phyloP scores from a whole-genome alignment of 1,284 basidiomycete genomes.

The Golubevia sp. region DNA sequence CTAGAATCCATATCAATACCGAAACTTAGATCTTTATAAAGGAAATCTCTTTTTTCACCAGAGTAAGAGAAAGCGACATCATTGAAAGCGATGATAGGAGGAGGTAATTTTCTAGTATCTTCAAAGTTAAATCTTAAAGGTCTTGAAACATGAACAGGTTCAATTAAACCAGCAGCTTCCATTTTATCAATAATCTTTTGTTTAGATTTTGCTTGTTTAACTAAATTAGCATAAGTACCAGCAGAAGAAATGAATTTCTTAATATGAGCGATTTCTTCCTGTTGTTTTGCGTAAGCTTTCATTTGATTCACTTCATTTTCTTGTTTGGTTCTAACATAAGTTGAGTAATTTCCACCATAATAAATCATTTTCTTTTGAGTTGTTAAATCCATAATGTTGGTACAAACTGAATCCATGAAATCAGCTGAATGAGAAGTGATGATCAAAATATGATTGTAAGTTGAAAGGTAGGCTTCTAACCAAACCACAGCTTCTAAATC shows the following conservation, averaged over 20 bases:
- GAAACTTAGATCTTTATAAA: conserved; percentile 86
- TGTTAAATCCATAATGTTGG: conserved; percentile 97
- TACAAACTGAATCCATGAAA: conserved; percentile 86
- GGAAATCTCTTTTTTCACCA: conserved; percentile 81
- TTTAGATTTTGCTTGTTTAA: conserved; percentile 98
- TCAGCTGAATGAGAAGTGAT: conserved; percentile 96
- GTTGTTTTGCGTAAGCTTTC: conserved; percentile 98
- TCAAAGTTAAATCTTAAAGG: conserved; percentile 93
- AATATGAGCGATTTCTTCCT: conserved; percentile 97
- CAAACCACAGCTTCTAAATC: conserved; percentile 97
- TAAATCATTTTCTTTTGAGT: conserved; percentile 78
- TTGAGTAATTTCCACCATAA: conserved; percentile 96
- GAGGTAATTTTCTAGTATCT: conserved; percentile 88
- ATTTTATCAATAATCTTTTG: conserved; percentile 99
- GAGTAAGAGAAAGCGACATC: conserved; percentile 94
- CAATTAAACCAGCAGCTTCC: conserved; percentile 97
- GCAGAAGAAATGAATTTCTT: conserved; percentile 96
- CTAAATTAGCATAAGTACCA: conserved; percentile 97
- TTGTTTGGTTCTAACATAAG: conserved; percentile 89
- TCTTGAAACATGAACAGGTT: conserved; percentile 78
- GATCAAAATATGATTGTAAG: conserved; percentile 97
- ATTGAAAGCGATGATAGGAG: conserved; percentile 95
- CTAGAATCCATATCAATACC: conserved; percentile 88
- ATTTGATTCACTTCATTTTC: conserved; percentile 99
- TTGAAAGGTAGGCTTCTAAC: conserved; percentile 96